These are phyloP conservation scores for Pseudocercospora eumusae DNA, from an alignment of 2,329 filamentous ascomycete species.

Conservation along the genomic window DNA sequence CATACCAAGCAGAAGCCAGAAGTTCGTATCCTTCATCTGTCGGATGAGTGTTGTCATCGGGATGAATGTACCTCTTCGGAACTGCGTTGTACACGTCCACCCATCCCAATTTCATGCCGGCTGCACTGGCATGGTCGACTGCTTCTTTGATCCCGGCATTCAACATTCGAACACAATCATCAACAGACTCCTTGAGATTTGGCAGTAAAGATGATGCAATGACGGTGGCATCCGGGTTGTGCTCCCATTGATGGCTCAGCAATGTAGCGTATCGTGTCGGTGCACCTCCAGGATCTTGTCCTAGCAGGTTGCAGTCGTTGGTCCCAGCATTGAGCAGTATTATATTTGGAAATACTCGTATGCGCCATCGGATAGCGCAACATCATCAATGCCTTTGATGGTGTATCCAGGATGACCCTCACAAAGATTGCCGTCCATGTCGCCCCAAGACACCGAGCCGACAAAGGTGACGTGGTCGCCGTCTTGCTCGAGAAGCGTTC, in stretches of 20 bases:
- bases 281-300: neutral
- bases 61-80: conserved; percentile 1
- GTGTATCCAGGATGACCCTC: conserved; percentile 14
- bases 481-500: conserved; percentile 13
- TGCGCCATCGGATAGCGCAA: neutral
- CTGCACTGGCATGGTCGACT: conserved; percentile 6
- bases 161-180: neutral
- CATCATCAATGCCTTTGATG: conserved; percentile 12
- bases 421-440: conserved; percentile 17
- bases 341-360: conserved; percentile 1
- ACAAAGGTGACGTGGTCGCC: conserved; percentile 14
- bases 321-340: conserved; percentile 7
- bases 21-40: conserved; percentile 7
- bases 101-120: conserved; percentile 11
- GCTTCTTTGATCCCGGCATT: conserved; percentile 5
- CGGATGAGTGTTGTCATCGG: conserved; percentile 11
- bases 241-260: neutral
- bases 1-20: conserved; percentile 9
- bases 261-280: neutral
- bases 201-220: conserved; percentile 8
- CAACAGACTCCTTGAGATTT: neutral
- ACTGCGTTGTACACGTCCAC: conserved; percentile 13
- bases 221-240: neutral
- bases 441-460: conserved; percentile 15
- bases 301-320: conserved; percentile 6